Conservation (phyloP, 495 filamentous ascomycete species). For the Penicillium cinerascens region DNA sequence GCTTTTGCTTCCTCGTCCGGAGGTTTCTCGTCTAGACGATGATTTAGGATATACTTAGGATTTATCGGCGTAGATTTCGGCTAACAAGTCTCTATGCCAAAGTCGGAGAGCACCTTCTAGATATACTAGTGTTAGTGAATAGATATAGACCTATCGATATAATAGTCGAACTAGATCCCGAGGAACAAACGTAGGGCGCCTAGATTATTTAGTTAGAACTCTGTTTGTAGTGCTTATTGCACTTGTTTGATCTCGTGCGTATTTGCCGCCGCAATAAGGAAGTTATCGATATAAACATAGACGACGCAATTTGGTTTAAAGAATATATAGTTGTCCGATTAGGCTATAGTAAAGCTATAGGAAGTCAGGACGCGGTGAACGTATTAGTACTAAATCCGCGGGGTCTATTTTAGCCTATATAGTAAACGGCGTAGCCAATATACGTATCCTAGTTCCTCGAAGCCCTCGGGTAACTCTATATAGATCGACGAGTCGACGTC, state of each 20-base stretch:
- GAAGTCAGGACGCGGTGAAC: constrained; percentile 5
- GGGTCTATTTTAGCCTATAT: constrained; percentile 2
- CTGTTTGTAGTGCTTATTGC: too few relatives aligned
- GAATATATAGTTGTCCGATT: neutral
- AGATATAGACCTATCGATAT: constrained; percentile 2
- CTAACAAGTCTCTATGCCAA: constrained; percentile 8
- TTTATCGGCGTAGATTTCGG: constrained; percentile 4
- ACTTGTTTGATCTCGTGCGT: too few relatives aligned
- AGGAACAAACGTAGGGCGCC: constrained; percentile 2
- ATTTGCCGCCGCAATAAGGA: too few relatives aligned
- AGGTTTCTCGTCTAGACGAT: too few relatives aligned
- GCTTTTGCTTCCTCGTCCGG: too few relatives aligned
- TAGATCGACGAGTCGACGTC: too few relatives aligned
- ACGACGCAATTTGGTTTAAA: too few relatives aligned
- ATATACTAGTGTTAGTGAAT: constrained; percentile 7
- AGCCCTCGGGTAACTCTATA: too few relatives aligned
- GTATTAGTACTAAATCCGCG: constrained; percentile 7
- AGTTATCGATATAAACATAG: too few relatives aligned
- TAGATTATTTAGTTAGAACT: neutral
- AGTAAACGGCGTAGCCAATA: constrained; percentile 3
- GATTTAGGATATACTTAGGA: too few relatives aligned
- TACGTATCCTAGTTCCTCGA: neutral
- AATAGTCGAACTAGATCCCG: constrained; percentile 5
- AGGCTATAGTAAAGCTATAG: constrained; percentile 1
- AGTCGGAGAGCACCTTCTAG: constrained; percentile 10